Percentiles rank a stretch among this genome's conserved stretches.
These are phyloP conservation scores for Candida oleophila DNA, from an alignment of 805 yeast species.

Conservation along the genomic window DNA sequence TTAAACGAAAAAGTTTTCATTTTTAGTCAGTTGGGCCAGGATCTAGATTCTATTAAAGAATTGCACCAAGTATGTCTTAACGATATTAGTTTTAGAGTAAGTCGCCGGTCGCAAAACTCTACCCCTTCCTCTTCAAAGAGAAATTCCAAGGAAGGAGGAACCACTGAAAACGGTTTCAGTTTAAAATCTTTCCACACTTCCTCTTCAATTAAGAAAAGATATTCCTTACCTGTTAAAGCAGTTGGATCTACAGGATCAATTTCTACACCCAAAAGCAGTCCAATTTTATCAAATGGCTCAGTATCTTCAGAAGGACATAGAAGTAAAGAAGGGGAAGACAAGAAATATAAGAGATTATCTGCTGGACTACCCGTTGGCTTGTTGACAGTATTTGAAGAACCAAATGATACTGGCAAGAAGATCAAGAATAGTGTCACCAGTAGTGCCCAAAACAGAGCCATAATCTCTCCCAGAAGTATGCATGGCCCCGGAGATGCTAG, in stretches of 20 bases:
- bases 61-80: conserved; percentile 27
- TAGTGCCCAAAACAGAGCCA: not conserved
- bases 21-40: conserved; percentile 34
- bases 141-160: conserved; percentile 14
- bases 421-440: not conserved
- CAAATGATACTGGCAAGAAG: conserved; percentile 6
- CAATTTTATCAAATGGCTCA: conserved; percentile 6
- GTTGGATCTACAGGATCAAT: not conserved
- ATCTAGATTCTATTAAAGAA: conserved; percentile 26
- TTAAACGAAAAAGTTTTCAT: conserved; percentile 35
- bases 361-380: conserved; percentile 38
- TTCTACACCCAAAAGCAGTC: conserved; percentile 2
- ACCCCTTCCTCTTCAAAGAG: conserved; percentile 19
- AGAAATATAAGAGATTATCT: conserved; percentile 29
- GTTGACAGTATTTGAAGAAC: conserved; percentile 39
- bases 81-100: conserved; percentile 10
- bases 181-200: conserved; percentile 37
- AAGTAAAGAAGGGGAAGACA: conserved; percentile 10
- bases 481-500: not conserved
- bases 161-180: conserved; percentile 10
- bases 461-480: not conserved
- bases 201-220: conserved; percentile 23
- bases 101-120: conserved; percentile 10
- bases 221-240: conserved; percentile 16
- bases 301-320: not conserved